Evolutionary conservation across 441 rosid species (phyloP).

Genomic region (Pelargonium citronellum): DNA sequence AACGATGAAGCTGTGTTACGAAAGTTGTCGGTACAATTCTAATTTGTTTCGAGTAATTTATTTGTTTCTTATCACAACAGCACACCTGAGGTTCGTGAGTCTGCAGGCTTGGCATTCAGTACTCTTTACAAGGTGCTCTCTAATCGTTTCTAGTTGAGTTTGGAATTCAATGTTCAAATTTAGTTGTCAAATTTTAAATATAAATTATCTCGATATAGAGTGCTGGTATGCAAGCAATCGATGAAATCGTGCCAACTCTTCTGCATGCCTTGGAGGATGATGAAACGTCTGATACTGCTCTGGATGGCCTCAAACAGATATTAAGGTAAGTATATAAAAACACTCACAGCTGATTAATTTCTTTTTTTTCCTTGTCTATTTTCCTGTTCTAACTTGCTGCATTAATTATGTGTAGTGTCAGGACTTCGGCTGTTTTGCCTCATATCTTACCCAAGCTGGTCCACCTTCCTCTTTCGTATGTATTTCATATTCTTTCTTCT

Average conservation of each 20-base stretch:
- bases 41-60: not conserved
- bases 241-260: constrained; percentile 96
- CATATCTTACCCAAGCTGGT: constrained; percentile 98
- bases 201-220: constrained; percentile 45
- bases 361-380: constrained; percentile 7
- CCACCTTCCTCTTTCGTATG: constrained; percentile 93
- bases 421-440: constrained; percentile 96
- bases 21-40: constrained; percentile 12
- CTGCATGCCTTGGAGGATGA: constrained; percentile 94
- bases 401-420: constrained; percentile 57
- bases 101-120: constrained; percentile 98
- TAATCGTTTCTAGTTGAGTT: constrained; percentile 19
- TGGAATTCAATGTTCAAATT: constrained; percentile 7
- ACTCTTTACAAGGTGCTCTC: constrained; percentile 87
- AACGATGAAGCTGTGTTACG: constrained; percentile 17
- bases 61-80: constrained; percentile 35
- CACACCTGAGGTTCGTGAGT: constrained; percentile 87
- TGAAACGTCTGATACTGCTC: constrained; percentile 82
- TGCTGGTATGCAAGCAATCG: constrained; percentile 99
- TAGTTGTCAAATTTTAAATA: not conserved
- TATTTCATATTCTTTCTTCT: constrained; percentile 23
- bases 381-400: constrained; percentile 20
- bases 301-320: constrained; percentile 98
- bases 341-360: constrained; percentile 1
- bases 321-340: constrained; percentile 49